Base-by-base conservation (phyloP, 1,284 basidiomycete genomes). In the Cutaneotrichosporon sp. region DNA sequence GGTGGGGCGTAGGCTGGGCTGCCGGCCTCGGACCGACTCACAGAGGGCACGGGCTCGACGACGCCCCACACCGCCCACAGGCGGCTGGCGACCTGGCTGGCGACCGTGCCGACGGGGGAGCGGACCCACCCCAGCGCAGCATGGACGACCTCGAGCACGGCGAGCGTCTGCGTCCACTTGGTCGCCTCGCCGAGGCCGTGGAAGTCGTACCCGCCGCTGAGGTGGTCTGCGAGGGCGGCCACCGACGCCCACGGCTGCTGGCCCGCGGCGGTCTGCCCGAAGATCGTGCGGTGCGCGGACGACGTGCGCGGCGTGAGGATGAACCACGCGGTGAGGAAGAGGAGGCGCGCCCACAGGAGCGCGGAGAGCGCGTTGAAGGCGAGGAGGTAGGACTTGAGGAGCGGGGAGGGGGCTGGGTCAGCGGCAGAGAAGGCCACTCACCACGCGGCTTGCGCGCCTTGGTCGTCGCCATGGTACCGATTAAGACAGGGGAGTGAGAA, bases 31-130 rank as follows among this genome's bases (percentile, higher is more conserved):
- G 33, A 11, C 3, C 22, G 38, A 14, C 76, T 67, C 54, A 82
- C 81, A 62, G 73, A 66, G 0, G 79, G 77, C 52, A 75, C 90
- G 61, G 84, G 83, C 66, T 87, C 84, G 2, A 87, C 85, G 56
- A 94, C 84, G 11, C 87, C 90, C 93, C 93, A 98, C 0, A 98
- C 88, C 56, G 95, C 83, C 77, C 89, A 89, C 14, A 98, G 81
- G 46, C 95, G 83, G 67, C 90, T 93, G 0, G 87, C 84, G 53
- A 99, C 94, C 81, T 99, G 95, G 72, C 89, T 86, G 2, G 83
- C 80, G 1, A 92, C 92, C 0, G 95, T 97, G 8, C 81, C 83
- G n/a, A 94, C 79, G 3, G 92, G 88, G 59, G 88, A 90, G 54
- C 89, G 82, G n/a, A 99, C 97, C 82, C 87, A 87, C 0, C 93